These are phyloP conservation scores for Salvia splendens DNA, from an alignment of 257 asterid genomes.

Conservation along the genomic window DNA sequence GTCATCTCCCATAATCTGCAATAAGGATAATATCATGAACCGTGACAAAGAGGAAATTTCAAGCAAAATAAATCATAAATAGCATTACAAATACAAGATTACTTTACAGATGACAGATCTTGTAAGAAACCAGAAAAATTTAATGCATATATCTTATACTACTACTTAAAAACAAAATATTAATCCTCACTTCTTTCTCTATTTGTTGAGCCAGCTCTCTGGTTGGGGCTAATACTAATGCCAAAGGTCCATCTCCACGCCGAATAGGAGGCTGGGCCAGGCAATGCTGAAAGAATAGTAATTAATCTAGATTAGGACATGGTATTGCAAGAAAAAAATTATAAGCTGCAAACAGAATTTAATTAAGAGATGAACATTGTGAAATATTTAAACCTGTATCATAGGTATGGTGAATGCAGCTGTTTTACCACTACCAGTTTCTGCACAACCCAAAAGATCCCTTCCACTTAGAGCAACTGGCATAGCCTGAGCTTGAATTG, in stretches of 20 bases:
- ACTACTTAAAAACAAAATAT: neutral
- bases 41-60: neutral
- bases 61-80: conserved; percentile 2
- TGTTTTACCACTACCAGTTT: conserved; percentile 91
- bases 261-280: conserved; percentile 71
- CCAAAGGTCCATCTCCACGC: conserved; percentile 94
- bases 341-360: neutral
- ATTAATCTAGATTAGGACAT: conserved; percentile 22
- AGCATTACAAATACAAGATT: conserved; percentile 19
- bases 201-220: conserved; percentile 96
- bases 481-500: conserved; percentile 94
- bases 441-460: conserved; percentile 93
- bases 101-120: conserved; percentile 22
- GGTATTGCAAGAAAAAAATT: conserved; percentile 13
- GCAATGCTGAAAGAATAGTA: conserved; percentile 59
- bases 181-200: conserved; percentile 71
- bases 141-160: conserved; percentile 6
- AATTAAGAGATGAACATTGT: conserved; percentile 20
- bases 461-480: conserved; percentile 88
- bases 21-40: conserved; percentile 10
- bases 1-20: conserved; percentile 4
- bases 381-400: conserved; percentile 65
- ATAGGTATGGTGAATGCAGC: conserved; percentile 85
- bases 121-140: neutral
- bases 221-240: conserved; percentile 85